These are phyloP conservation scores for Fraxinus velutina DNA, from an alignment of 305 asterid species.

Conservation along the genomic window DNA sequence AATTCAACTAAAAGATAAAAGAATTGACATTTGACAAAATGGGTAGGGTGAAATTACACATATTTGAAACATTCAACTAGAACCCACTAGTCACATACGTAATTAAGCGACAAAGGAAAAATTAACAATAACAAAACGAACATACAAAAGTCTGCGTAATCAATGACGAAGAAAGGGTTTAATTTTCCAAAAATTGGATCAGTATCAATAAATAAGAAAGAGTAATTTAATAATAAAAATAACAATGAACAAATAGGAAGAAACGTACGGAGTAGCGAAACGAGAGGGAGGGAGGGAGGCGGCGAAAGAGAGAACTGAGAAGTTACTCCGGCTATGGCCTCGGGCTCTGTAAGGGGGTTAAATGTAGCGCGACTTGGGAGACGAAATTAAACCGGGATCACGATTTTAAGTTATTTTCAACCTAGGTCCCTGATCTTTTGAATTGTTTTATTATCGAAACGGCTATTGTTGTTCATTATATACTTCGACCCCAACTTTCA, in stretches of 20 bases:
- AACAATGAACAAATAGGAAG: neutral
- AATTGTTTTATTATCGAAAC: too few relatives aligned
- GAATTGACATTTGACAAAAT: neutral
- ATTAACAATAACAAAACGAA: conserved; percentile 12
- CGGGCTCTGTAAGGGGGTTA: neutral
- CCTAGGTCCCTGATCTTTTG: too few relatives aligned
- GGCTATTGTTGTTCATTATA: too few relatives aligned
- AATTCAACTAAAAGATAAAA: neutral
- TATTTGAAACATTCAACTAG: conserved; percentile 3
- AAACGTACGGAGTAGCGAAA: neutral
- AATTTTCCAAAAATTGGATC: neutral
- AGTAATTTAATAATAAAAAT: neutral
- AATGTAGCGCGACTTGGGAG: neutral
- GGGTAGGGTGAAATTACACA: neutral
- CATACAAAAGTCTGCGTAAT: neutral
- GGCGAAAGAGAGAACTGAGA: neutral
- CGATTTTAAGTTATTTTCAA: too few relatives aligned
- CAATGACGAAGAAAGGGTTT: neutral
- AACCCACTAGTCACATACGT: neutral
- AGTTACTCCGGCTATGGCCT: neutral
- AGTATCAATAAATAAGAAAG: neutral
- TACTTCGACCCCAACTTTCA: too few relatives aligned
- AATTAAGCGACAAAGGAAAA: conserved; percentile 7
- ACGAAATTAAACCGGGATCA: neutral
- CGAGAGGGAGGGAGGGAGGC: neutral